A percentile compares a stretch with the other conserved stretches of the same genome.
Evolutionary conservation across 192 early-diverging fungal species (phyloP).

Genomic region (Dimargaris cristalligena): DNA sequence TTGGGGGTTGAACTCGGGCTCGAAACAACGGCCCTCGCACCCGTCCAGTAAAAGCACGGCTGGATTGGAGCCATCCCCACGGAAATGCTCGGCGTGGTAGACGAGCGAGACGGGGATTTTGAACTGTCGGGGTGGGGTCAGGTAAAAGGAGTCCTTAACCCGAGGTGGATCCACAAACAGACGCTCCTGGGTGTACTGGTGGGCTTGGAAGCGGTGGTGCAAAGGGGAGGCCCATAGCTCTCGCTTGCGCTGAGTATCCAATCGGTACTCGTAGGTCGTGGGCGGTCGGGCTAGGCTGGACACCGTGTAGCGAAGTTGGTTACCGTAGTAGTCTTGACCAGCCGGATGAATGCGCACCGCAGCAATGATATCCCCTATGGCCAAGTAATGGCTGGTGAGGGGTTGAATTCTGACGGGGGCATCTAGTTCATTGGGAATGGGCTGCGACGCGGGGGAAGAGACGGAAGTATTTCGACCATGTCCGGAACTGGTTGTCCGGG

Average conservation of each 20-base stretch:
- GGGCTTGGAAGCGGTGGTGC: background rate
- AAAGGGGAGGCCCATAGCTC: background rate
- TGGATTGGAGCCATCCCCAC: conserved; percentile 5
- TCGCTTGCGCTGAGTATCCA: background rate
- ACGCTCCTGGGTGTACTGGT: background rate
- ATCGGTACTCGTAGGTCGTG: conserved; percentile 7
- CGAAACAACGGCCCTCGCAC: background rate
- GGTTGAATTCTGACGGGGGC: no score
- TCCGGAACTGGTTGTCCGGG: no score
- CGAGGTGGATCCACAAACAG: background rate
- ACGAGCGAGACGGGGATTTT: conserved; percentile 8
- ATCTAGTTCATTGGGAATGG: no score
- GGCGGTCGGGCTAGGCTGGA: background rate
- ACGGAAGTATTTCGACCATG: no score
- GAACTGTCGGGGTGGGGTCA: conserved; percentile 6
- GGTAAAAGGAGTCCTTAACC: conserved; percentile 4
- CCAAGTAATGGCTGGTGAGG: background rate
- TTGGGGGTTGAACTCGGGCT: background rate
- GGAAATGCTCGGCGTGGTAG: background rate
- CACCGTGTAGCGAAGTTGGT: conserved; percentile 3
- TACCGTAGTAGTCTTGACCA: background rate
- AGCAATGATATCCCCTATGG: background rate
- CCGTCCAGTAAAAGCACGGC: conserved; percentile 6
- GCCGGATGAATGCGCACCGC: background rate
- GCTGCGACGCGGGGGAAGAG: no score